Evolutionary conservation across 352 stramenopile genomes (phyloP).

Genomic region (Globisporangium mamillatum): DNA sequence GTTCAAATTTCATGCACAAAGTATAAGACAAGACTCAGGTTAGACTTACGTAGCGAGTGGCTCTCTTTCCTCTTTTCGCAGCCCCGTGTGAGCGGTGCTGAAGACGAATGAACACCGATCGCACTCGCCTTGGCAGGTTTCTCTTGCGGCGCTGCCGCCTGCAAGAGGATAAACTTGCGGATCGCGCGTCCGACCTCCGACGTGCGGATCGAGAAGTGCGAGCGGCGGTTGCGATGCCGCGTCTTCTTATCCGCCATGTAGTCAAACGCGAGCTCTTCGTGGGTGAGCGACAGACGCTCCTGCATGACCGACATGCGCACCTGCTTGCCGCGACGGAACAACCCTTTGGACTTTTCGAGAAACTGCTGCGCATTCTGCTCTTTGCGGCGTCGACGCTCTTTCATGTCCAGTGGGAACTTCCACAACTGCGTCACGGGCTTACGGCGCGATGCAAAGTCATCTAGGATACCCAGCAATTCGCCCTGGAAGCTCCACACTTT

Average conservation of each 20-base stretch:
- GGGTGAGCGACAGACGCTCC: constrained; percentile 42
- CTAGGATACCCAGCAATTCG: constrained; percentile 42
- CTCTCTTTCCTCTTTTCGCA: background rate
- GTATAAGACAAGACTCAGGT: background rate
- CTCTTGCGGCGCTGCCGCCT: constrained; percentile 18
- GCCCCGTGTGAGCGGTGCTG: background rate
- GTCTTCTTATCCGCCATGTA: constrained; percentile 13
- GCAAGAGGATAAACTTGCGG: constrained; percentile 41
- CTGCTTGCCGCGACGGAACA: constrained; percentile 19
- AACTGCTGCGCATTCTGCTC: constrained; percentile 41
- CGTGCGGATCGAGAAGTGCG: constrained; percentile 12
- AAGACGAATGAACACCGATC: background rate
- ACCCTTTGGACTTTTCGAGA: constrained; percentile 26
- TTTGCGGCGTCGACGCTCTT: constrained; percentile 27
- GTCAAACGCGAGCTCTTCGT: constrained; percentile 26
- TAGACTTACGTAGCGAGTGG: constrained; percentile 18
- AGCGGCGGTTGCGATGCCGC: background rate
- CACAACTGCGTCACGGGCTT: constrained; percentile 43
- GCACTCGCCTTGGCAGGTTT: background rate
- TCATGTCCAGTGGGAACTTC: constrained; percentile 60
- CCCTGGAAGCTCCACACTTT: constrained; percentile 55
- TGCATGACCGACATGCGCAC: constrained; percentile 43
- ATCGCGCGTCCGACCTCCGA: constrained; percentile 42
- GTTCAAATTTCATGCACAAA: background rate
- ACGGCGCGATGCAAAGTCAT: constrained; percentile 65